Base-by-base conservation (phyloP, 768 basidiomycete species). In the Amanita rubescens region DNA sequence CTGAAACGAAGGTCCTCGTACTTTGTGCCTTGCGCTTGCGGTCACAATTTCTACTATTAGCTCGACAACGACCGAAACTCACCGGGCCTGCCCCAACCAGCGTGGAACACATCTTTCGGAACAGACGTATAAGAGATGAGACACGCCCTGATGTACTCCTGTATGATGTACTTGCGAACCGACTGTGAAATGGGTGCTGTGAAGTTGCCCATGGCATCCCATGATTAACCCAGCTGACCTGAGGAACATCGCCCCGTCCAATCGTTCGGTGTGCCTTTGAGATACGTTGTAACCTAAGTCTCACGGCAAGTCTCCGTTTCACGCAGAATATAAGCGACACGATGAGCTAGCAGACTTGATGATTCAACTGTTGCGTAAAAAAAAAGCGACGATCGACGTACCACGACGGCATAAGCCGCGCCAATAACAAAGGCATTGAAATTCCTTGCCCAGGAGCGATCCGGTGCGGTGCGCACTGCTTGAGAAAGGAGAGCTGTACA, bases 31-130 rank as follows among this genome's bases (percentile, higher is more conserved):
- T 37, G 43, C 19, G 53, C 49, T n/a, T 38, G n/a, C n/a, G 6
- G 38, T 50, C 37, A 39, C 25, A 20, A 24, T 27, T 22, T 30
- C 25, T n/a, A 22, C 7, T 14, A 14, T n/a, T 24, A 25, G 35
- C 20, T 24, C 55, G n/a, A n/a, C 46, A 44, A 46, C 17, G 24
- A 49, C 38, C 27, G 41, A 53, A 41, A 62, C 74, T 37, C 60
- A 83, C 85, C 84, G 56, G 82, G 87, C 58, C 73, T 69, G 20
- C 89, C 87, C 87, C 88, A 90, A 11, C 89, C 89, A 39, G 81
- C 78, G 59, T 85, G 87, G 60, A 72, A 67, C 3, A 76, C 78
- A 51, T 79, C 77, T 65, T 79, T 80, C 19, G 89, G 88, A 57
- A 83, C 74, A 27, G 84, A 83, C 66, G 85, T 81, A 66, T 84